These are phyloP conservation scores for Alloteropsis semialata DNA, from an alignment of 176 grass and related monocot genomes.

Conservation along the genomic window DNA sequence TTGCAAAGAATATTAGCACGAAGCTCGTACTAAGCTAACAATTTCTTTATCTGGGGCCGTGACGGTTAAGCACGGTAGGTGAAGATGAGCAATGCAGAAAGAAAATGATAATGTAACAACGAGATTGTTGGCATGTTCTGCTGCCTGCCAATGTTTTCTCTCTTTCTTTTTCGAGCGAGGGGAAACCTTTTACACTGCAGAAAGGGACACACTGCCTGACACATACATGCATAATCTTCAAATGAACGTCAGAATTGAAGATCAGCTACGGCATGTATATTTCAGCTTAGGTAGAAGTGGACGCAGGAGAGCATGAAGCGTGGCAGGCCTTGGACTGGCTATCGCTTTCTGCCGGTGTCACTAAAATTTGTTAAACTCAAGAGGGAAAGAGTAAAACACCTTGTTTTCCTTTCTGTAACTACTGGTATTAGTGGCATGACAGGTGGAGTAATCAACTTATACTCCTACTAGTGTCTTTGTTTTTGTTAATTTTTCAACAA, in stretches of 20 bases:
- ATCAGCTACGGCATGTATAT: neutral
- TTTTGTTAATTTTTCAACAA: neutral
- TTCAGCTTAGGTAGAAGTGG: neutral
- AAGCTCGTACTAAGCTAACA: neutral
- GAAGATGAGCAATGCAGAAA: neutral
- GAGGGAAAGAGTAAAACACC: neutral
- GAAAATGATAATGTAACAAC: neutral
- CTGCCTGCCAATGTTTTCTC: neutral
- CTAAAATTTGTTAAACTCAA: neutral
- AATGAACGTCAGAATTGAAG: neutral
- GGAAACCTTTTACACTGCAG: neutral
- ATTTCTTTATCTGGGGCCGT: neutral
- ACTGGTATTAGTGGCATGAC: neutral
- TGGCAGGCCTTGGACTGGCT: neutral
- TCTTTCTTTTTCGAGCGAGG: neutral
- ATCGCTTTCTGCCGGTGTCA: neutral
- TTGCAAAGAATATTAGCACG: neutral
- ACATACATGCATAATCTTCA: neutral
- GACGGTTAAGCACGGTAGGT: constrained; percentile 22
- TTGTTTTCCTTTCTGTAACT: neutral
- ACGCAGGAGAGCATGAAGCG: neutral
- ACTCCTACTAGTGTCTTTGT: no score
- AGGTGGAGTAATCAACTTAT: neutral
- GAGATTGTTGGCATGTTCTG: neutral
- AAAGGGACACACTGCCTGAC: neutral